Base-by-base conservation (phyloP, 345 rosid species). In the Linum usitatissimum region DNA sequence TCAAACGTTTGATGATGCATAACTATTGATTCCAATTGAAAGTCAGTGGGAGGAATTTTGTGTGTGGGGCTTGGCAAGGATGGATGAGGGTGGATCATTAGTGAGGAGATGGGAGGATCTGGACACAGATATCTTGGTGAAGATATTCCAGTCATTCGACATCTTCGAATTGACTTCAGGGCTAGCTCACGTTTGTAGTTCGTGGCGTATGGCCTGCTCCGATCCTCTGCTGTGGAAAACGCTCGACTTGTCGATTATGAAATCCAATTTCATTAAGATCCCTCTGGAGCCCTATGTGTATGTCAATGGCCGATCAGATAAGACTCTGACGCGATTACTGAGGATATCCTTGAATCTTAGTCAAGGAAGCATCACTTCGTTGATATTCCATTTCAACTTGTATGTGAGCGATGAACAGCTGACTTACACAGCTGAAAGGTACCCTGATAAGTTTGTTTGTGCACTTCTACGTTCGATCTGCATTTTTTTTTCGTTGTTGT, bases 221-320 rank as follows among this genome's bases (percentile, higher is more conserved):
- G 95, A 91, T 80, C 96, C 98, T n/a, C 60, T 84, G 48, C 76
- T 86, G 0, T 88, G 98, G 98, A 86, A 76, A 68, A 86, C 85
- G 0, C 92, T 91, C 42, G 96, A 91, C 73, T 71, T 91, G 45
- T 88, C 96, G 0, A 71, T 65, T 69, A 58, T 85, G 79, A 77
- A 60, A 70, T 88, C 96, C 17, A 75, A 82, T 68, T 88, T 75
- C 80, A 88, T 91, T 76, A 85, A 75, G 72, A 82, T 78, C 70
- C 95, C 89, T 0, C 63, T 73, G 19, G 82, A 79, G 68, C 98
- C 96, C 59, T 88, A 80, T 61, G 96, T 91, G 38, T 86, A 88
- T 57, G 95, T 91, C 15, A 76, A 75, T 59, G 76, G 71, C 13
- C 68, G 66, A 3, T 91, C 87, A 1, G 86, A 88, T 67, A 79